These are phyloP conservation scores for Iris macrosiphon DNA, from an alignment of 106 monocot species.

Conservation along the genomic window DNA sequence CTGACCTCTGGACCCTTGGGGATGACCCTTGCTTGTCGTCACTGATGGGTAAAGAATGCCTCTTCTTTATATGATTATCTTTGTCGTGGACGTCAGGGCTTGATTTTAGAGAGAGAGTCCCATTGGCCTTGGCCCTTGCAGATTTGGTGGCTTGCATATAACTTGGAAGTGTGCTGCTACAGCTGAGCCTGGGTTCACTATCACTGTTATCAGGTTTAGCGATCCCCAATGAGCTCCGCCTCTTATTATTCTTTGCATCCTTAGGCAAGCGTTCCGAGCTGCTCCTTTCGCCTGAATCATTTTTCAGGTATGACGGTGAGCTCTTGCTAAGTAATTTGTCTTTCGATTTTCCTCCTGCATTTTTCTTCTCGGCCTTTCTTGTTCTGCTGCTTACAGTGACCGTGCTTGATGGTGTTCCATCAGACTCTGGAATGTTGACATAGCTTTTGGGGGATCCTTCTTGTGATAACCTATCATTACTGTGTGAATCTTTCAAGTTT, in stretches of 20 bases:
- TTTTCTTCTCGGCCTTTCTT: conserved; percentile 22
- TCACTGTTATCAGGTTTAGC: conserved; percentile 45
- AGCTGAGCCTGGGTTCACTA: conserved; percentile 37
- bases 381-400: conserved; percentile 42
- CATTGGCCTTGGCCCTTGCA: conserved; percentile 69
- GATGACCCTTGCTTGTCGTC: conserved; percentile 62
- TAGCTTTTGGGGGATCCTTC: conserved; percentile 68
- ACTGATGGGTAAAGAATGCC: conserved; percentile 70
- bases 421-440: conserved; percentile 32
- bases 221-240: conserved; percentile 28
- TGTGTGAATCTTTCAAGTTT: conserved; percentile 7
- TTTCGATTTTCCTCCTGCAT: conserved; percentile 20
- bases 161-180: conserved; percentile 65
- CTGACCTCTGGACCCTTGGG: conserved; percentile 76
- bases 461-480: conserved; percentile 28
- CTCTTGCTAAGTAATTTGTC: conserved; percentile 27
- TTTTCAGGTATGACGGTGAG: conserved; percentile 38
- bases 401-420: conserved; percentile 70
- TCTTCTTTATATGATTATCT: conserved; percentile 56
- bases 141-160: conserved; percentile 97
- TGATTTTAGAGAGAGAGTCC: conserved; percentile 55
- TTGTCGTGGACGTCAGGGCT: conserved; percentile 72
- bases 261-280: conserved; percentile 31
- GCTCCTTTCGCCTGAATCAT: conserved; percentile 30
- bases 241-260: conserved; percentile 41